Evolutionary conservation across 768 basidiomycete genomes (phyloP).

Genomic region (Rossbeevera mucosa): DNA sequence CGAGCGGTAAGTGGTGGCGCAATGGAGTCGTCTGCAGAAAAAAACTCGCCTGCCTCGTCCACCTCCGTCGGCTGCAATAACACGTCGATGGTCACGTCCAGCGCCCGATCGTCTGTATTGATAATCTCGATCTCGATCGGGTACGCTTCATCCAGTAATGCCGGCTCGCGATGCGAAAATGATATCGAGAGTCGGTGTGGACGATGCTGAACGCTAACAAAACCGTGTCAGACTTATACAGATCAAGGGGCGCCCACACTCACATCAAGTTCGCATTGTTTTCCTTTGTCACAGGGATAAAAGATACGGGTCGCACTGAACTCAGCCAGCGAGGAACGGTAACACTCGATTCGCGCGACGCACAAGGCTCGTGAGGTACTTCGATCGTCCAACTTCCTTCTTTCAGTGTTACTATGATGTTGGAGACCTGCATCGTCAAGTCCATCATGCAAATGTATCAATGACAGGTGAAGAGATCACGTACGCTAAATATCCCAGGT

Average conservation of each 20-base stretch:
- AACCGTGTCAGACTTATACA: not conserved
- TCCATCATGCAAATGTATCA: not conserved
- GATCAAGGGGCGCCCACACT: slow-evolving; percentile 15
- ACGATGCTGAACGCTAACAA: slow-evolving; percentile 54
- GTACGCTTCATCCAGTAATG: slow-evolving; percentile 78
- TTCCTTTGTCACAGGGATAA: slow-evolving; percentile 48
- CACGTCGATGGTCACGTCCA: slow-evolving; percentile 69
- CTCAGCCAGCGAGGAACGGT: slow-evolving; percentile 51
- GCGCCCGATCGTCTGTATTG: slow-evolving; percentile 65
- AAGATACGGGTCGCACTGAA: slow-evolving; percentile 49
- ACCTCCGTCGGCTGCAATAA: slow-evolving; percentile 77
- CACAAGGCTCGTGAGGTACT: slow-evolving; percentile 48
- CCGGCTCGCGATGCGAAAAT: slow-evolving; percentile 59
- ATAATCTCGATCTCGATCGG: slow-evolving; percentile 65
- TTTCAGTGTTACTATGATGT: slow-evolving; percentile 42
- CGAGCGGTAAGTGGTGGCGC: too few species aligned
- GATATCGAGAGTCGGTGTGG: slow-evolving; percentile 54
- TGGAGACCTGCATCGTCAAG: slow-evolving; percentile 31
- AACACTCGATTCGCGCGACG: slow-evolving; percentile 32
- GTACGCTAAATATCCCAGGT: slow-evolving; percentile 53
- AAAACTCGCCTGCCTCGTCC: slow-evolving; percentile 59
- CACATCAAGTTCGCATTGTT: slow-evolving; percentile 47
- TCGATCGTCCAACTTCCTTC: slow-evolving; percentile 56
- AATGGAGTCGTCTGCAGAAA: slow-evolving; percentile 39
- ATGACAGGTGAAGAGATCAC: slow-evolving; percentile 13